Conservation (phyloP, 1,139 yeast species). For the Pichia sp. region DNA sequence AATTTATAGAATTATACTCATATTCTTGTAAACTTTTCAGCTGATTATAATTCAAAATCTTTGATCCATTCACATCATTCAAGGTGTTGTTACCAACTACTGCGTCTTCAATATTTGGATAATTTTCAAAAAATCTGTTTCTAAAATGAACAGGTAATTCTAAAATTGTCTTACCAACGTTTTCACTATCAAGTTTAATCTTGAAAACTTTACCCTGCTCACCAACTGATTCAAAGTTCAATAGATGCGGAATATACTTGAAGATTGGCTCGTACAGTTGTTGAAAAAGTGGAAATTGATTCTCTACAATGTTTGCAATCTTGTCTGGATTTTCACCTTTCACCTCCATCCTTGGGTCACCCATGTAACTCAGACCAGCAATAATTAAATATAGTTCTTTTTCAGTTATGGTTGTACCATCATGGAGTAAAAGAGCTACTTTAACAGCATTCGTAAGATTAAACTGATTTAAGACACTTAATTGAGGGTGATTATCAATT, state of each 20-base stretch:
- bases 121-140: neutral
- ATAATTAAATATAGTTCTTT: conserved; percentile 65
- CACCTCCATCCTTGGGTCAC: conserved; percentile 80
- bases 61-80: neutral
- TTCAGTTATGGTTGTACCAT: conserved; percentile 37
- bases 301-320: conserved; percentile 72
- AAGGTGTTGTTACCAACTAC: neutral
- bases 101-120: neutral
- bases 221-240: neutral
- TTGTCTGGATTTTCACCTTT: conserved; percentile 93
- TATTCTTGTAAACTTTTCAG: neutral
- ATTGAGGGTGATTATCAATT: conserved; percentile 52
- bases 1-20: neutral
- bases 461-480: conserved; percentile 62
- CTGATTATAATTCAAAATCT: neutral
- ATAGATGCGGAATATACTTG: neutral
- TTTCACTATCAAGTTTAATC: conserved; percentile 19
- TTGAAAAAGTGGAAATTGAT: conserved; percentile 65
- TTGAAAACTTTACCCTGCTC: conserved; percentile 12
- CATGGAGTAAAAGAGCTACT: conserved; percentile 55
- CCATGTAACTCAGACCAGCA: conserved; percentile 76
- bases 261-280: conserved; percentile 63
- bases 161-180: conserved; percentile 27
- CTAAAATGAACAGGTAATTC: neutral
- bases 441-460: conserved; percentile 76